phyloP scores from a whole-genome alignment of 352 stramenopile genomes.

The Pythium diclinum region DNA sequence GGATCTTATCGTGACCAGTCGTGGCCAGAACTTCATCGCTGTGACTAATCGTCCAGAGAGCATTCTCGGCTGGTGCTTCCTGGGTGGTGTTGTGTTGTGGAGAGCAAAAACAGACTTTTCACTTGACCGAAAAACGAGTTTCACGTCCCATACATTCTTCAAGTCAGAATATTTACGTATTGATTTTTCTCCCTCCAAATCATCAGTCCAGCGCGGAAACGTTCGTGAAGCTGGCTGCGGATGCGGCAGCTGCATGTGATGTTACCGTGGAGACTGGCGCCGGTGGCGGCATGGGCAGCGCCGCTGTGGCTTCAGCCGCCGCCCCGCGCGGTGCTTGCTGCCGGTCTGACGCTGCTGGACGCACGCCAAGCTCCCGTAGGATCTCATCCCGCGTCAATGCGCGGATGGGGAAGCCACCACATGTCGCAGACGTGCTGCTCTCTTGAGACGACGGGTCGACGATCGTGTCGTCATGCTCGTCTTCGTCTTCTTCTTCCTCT shows the following conservation, averaged over 20 bases:
- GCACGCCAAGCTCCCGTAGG: conserved; percentile 35
- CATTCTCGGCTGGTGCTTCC: neutral
- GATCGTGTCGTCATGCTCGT: conserved; percentile 10
- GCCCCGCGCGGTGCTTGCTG: neutral
- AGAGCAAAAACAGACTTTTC: neutral
- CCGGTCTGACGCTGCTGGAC: neutral
- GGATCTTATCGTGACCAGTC: neutral
- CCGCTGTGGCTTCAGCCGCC: neutral
- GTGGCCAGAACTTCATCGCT: neutral
- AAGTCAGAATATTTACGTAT: conserved; percentile 3
- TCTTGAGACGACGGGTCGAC: neutral
- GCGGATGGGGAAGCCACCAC: conserved; percentile 27
- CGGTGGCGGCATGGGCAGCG: conserved; percentile 4
- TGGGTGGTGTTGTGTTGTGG: neutral
- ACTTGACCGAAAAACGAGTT: neutral
- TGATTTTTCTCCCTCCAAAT: too few species aligned
- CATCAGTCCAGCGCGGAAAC: conserved; percentile 43
- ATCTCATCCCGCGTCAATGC: conserved; percentile 58
- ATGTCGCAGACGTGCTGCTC: conserved; percentile 8
- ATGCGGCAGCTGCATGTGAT: neutral
- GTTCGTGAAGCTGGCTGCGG: conserved; percentile 30
- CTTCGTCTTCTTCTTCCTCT: conserved; percentile 11
- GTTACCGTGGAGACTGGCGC: conserved; percentile 3
- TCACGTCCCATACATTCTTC: neutral
- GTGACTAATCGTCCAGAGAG: conserved; percentile 1